Conservation (phyloP, 306 rosid genomes). For the Sicyos edulis region DNA sequence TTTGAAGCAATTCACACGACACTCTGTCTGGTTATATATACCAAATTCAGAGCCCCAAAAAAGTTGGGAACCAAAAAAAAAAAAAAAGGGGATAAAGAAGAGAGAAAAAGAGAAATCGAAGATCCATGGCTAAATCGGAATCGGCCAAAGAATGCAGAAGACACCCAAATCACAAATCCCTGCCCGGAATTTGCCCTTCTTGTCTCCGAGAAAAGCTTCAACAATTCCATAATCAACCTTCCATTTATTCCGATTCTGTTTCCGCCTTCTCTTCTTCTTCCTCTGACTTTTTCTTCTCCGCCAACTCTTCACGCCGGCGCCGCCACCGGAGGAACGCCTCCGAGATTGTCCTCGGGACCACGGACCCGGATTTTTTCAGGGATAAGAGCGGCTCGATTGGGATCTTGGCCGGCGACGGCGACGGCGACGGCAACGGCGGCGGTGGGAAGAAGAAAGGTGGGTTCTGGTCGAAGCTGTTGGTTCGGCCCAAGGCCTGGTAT, state of each 20-base stretch:
- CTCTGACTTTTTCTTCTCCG: slow-evolving; percentile 4
- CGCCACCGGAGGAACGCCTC: not conserved
- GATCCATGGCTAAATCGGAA: slow-evolving; percentile 7
- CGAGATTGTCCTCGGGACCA: not conserved
- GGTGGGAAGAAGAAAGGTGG: slow-evolving; percentile 13
- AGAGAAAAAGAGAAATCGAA: not conserved
- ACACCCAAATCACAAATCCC: not conserved
- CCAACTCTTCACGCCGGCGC: not conserved
- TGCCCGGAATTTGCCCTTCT: slow-evolving; percentile 11
- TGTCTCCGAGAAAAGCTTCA: slow-evolving; percentile 13
- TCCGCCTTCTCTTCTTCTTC: not conserved
- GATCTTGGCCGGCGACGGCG: not conserved
- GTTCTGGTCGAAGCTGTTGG: slow-evolving; percentile 9
- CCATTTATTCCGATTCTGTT: not conserved
- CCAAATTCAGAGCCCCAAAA: not conserved
- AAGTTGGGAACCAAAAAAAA: too few relatives aligned
- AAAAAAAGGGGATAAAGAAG: not conserved
- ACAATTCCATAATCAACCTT: not conserved
- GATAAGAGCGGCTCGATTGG: not conserved
- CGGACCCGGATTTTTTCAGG: not conserved
- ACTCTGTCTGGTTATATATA: not conserved
- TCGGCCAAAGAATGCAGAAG: slow-evolving; percentile 6
- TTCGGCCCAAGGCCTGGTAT: not conserved
- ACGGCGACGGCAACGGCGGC: not conserved
- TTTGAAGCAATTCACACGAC: not conserved